These are phyloP conservation scores for Eucalyptus virginea DNA, from an alignment of 345 rosid species.

Conservation along the genomic window DNA sequence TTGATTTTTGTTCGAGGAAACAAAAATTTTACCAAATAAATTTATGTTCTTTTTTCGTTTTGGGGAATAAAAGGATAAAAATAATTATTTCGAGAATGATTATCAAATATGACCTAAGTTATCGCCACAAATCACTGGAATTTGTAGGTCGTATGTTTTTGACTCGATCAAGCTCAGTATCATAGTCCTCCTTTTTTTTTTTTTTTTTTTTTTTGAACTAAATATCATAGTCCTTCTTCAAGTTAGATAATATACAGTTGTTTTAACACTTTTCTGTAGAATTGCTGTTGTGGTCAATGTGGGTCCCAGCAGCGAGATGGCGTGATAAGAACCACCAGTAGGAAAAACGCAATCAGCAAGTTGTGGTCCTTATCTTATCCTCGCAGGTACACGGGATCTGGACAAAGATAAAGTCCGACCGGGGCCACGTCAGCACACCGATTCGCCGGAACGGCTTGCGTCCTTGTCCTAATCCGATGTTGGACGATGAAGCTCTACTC, in stretches of 20 bases:
- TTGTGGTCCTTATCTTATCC: neutral
- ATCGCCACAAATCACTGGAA: too few relatives aligned
- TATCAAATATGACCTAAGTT: too few relatives aligned
- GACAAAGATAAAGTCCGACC: neutral
- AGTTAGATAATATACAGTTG: neutral
- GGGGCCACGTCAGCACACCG: neutral
- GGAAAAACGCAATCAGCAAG: neutral
- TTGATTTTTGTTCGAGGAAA: rapidly evolving
- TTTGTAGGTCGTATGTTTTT: neutral
- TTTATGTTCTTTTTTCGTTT: rapidly evolving
- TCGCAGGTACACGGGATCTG: neutral
- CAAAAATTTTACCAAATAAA: rapidly evolving
- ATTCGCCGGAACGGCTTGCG: neutral
- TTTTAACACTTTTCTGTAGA: neutral
- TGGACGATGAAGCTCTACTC: neutral
- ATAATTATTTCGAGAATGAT: too few relatives aligned
- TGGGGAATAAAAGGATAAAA: too few relatives aligned
- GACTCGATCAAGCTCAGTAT: neutral
- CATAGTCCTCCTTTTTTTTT: neutral
- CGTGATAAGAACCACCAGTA: neutral
- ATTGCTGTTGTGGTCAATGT: neutral
- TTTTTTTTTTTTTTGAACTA: too few relatives aligned
- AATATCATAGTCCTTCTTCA: neutral
- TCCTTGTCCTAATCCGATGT: neutral
- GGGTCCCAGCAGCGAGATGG: neutral